A percentile compares a stretch with the other conserved stretches of the same genome.
Conservation (phyloP, 2,329 filamentous ascomycete species). For the Penicillium sp. region DNA sequence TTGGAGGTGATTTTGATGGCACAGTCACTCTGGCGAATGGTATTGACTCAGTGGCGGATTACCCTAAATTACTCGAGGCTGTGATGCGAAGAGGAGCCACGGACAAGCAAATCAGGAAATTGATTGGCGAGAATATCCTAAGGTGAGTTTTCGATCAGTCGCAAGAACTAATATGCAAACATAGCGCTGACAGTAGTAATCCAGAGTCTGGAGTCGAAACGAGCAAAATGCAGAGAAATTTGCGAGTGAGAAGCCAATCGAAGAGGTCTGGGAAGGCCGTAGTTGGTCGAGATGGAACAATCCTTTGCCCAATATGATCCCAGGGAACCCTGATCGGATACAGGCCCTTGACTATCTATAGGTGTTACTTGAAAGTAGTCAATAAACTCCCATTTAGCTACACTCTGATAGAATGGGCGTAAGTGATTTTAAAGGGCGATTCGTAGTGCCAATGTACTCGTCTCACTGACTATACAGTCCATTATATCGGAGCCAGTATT, state of each 20-base stretch:
- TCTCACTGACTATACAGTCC: background rate
- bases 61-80: constrained; percentile 34
- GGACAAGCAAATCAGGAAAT: constrained; percentile 36
- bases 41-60: constrained; percentile 31
- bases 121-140: constrained; percentile 38
- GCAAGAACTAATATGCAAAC: too few relatives aligned
- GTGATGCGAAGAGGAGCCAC: constrained; percentile 40
- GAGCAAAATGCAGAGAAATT: background rate
- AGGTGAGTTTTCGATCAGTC: background rate
- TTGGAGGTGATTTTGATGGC: constrained; percentile 29
- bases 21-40: constrained; percentile 36
- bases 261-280: background rate
- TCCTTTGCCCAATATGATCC: background rate
- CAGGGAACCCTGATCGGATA: background rate
- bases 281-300: background rate
- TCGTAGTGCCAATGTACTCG: background rate
- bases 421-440: background rate
- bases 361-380: background rate
- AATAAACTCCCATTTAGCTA: background rate
- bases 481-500: too few relatives aligned
- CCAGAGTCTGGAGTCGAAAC: background rate
- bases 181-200: background rate
- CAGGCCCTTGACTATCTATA: background rate
- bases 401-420: background rate
- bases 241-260: background rate